Evolutionary conservation across 306 rosid species (phyloP), one percentile per base, ranked within the genome.

Genomic region (Fagus crenata): DNA sequence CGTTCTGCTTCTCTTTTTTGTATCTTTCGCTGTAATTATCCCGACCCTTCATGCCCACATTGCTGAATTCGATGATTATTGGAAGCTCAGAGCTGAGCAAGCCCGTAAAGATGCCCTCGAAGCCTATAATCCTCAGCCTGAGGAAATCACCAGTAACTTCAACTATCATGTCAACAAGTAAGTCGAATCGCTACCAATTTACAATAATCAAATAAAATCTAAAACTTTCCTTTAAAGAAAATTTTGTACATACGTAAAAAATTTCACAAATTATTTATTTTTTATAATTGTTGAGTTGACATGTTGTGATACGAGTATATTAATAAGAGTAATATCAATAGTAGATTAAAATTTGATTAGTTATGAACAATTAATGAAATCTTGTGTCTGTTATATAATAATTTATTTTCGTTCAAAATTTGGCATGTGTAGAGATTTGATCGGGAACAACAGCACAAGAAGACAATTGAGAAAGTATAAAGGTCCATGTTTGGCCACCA

Each of bases 401-500:
- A 22, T 22, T 36, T 64, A 0, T 6, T 5, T 64, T 17, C 13
- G 12, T 13, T 31, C 2, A 3, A 31, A 41, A 17, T 69, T 67
- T 7, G 11, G 64, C 15, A 37, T 35, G 54, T 59, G 78, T 78
- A 93, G 98, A 40, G 42, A 11, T 37, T 4, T 84, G 14, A 4
- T 3, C 1, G 74, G 46, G 22, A 65, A 4, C 4, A 87, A 77
- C 39, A 32, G 4, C 6, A 49, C 81, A 15, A 28, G 93, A 76
- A 89, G 93, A 80, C 53, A 39, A 69, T 58, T 89, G 81, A 80
- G 35, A 71, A 67, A 6, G 37, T 11, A 54, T 0, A 17, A 0
- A 0, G 95, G 88, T 0, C 39, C 69, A 18, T 93, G 93, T 84
- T 0, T 0, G 49, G 87, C 91, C 15, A 88, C 93, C 12, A 93